Base-by-base conservation (phyloP, 768 basidiomycete genomes). In the Agaricus bisporus region DNA sequence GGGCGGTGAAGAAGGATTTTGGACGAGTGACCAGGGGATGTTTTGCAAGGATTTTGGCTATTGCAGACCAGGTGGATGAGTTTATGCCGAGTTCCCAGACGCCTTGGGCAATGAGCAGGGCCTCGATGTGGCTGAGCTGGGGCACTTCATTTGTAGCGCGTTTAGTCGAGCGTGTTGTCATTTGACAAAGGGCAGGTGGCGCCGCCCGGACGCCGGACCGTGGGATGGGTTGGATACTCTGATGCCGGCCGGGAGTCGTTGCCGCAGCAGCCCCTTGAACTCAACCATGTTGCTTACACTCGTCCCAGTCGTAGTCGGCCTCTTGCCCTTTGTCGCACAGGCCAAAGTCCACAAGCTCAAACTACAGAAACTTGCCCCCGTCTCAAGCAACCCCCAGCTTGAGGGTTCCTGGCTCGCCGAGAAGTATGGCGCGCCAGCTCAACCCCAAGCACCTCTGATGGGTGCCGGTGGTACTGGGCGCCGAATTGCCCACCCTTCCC, bases 341-440 rank as follows among this genome's bases (percentile, higher is more conserved):
- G 73, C 68, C 43, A 80, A 81, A 58, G 74, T 91, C 1, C 86
- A 86, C 79, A 93, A 81, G 65, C 81, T 97, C 67, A 94, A 93
- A 69, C 84, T 98, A 28, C 81, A 92, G 71, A 97, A 97, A 74
- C 65, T 95, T 1, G 78, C 86, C 15, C 73, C 77, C 39, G 74
- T 73, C n/a, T 68, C 73, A 12, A 78, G 74, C 63, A 84, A 85
- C 55, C 82, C 87, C 18, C 66, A 76, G 22, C 73, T 91, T 45
- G 86, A 91, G 72, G 81, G 81, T 42, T 88, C 86, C 18, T 92
- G 90, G 67, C 86, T 98, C 54, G 85, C 87, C n/a, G 81, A 92
- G 78, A 98, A 99, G 77, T 97, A 98, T 78, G 84, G 90, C 49
- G 80, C 74, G 49, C 63, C 71, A 36, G 63, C 66, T 25, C 61